A percentile compares a stretch with the other conserved stretches of the same genome.
Evolutionary conservation across 192 early-diverging fungal genomes (phyloP).

Genomic region (Coemansia umbellata): DNA sequence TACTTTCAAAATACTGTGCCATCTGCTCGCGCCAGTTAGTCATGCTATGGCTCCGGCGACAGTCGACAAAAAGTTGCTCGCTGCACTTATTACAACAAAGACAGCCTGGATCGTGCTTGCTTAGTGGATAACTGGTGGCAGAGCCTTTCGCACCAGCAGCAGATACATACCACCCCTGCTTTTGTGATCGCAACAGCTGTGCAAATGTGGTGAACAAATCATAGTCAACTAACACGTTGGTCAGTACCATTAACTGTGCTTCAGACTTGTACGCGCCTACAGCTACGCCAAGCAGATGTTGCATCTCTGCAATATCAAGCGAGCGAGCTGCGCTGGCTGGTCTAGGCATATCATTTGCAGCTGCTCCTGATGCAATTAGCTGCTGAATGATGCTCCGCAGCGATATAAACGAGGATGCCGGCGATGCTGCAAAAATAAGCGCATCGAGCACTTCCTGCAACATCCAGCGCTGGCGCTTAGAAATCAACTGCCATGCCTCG

Average conservation of each 20-base stretch:
- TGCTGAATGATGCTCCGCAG: conserved; percentile 44
- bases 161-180: conserved; percentile 40
- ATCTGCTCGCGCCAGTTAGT: conserved; percentile 26
- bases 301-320: conserved; percentile 42
- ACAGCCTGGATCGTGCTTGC: not conserved
- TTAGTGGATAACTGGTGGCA: not conserved
- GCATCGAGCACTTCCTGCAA: conserved; percentile 45
- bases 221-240: conserved; percentile 45
- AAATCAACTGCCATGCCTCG: conserved; percentile 37
- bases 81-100: conserved; percentile 27
- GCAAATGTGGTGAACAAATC: conserved; percentile 45
- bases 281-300: conserved; percentile 43
- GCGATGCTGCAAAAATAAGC: conserved; percentile 44
- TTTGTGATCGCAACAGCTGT: conserved; percentile 48
- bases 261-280: conserved; percentile 51
- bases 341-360: not conserved
- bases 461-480: conserved; percentile 50
- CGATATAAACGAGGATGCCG: conserved; percentile 44
- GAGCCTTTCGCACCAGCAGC: not conserved
- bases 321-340: conserved; percentile 13
- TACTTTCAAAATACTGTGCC: conserved; percentile 36
- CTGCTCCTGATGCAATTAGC: conserved; percentile 21
- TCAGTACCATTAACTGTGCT: conserved; percentile 46
- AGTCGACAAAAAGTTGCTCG: conserved; percentile 31
- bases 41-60: conserved; percentile 32